These are phyloP conservation scores for Aegilops tauschii DNA, from an alignment of 176 grass and related monocot species.

Conservation along the genomic window DNA sequence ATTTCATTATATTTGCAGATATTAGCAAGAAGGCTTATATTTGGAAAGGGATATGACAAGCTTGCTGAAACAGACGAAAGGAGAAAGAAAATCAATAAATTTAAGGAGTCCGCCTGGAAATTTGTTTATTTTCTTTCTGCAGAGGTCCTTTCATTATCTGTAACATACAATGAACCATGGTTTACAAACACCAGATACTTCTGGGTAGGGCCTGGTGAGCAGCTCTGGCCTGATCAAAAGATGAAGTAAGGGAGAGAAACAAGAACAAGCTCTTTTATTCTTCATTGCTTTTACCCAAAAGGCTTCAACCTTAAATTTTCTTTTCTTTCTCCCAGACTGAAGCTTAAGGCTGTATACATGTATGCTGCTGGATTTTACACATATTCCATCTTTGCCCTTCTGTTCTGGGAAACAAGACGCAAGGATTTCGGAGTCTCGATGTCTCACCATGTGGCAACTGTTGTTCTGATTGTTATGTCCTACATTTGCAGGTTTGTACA, in stretches of 20 bases:
- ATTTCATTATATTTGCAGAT: slow-evolving; percentile 39
- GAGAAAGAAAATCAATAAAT: slow-evolving; percentile 80
- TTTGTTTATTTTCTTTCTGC: slow-evolving; percentile 82
- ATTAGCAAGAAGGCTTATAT: slow-evolving; percentile 55
- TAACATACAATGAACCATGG: slow-evolving; percentile 89
- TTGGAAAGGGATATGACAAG: slow-evolving; percentile 63
- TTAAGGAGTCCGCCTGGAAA: slow-evolving; percentile 96
- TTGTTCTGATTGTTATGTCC: slow-evolving; percentile 76
- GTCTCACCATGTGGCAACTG: slow-evolving; percentile 81
- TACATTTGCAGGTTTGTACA: slow-evolving; percentile 72
- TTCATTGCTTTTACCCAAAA: not conserved
- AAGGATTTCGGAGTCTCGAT: slow-evolving; percentile 83
- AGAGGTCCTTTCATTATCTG: slow-evolving; percentile 69
- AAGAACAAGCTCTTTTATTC: not conserved
- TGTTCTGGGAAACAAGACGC: slow-evolving; percentile 93
- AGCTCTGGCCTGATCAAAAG: slow-evolving; percentile 94
- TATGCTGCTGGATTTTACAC: slow-evolving; percentile 94
- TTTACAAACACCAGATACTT: slow-evolving; percentile 75
- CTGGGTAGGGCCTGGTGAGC: slow-evolving; percentile 84
- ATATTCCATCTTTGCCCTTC: slow-evolving; percentile 90
- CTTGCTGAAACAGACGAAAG: slow-evolving; percentile 49
- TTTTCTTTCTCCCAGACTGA: slow-evolving; percentile 57
- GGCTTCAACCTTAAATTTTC: not conserved
- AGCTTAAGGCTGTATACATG: slow-evolving; percentile 90
- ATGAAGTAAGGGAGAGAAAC: slow-evolving; percentile 54